Conservation (phyloP, 2,329 filamentous ascomycete genomes). For the Hypoxylon sp. region DNA sequence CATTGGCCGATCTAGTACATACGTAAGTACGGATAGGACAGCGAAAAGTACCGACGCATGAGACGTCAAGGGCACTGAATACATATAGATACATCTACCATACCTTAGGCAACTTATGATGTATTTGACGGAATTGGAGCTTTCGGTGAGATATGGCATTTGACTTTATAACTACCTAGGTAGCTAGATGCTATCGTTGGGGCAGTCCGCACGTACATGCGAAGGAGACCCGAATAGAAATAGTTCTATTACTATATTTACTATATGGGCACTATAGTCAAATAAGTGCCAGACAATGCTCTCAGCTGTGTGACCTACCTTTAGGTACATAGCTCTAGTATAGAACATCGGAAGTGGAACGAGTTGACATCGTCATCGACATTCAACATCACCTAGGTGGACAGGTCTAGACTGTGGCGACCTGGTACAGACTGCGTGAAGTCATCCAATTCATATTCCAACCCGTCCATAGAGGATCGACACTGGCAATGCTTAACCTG, state of each 20-base stretch:
- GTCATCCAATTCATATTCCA: constrained; percentile 16
- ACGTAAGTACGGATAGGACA: constrained; percentile 22
- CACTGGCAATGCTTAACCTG: constrained; percentile 27
- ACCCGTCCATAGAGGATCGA: constrained; percentile 33
- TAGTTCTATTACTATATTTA: background rate
- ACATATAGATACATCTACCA: background rate
- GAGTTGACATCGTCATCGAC: constrained; percentile 10
- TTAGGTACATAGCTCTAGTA: background rate
- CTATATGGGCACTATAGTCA: background rate
- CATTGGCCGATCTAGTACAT: constrained; percentile 21
- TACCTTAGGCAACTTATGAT: constrained; percentile 4
- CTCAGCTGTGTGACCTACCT: background rate
- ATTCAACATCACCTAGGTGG: constrained; percentile 12
- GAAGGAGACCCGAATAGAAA: constrained; percentile 1
- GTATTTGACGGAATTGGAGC: constrained; percentile 1
- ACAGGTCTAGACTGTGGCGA: constrained; percentile 31
- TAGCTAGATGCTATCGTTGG: constrained; percentile 12
- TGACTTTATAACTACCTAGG: background rate
- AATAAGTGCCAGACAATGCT: background rate
- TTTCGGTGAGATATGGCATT: background rate
- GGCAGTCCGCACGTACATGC: constrained; percentile 17
- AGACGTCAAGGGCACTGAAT: constrained; percentile 10
- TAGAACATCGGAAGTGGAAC: constrained; percentile 3
- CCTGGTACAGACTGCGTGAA: constrained; percentile 16
- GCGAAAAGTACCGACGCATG: constrained; percentile 20